Percentiles rank a stretch among this genome's conserved stretches.
Conservation (phyloP, 2,329 filamentous ascomycete genomes). For the Xylaria sp. region DNA sequence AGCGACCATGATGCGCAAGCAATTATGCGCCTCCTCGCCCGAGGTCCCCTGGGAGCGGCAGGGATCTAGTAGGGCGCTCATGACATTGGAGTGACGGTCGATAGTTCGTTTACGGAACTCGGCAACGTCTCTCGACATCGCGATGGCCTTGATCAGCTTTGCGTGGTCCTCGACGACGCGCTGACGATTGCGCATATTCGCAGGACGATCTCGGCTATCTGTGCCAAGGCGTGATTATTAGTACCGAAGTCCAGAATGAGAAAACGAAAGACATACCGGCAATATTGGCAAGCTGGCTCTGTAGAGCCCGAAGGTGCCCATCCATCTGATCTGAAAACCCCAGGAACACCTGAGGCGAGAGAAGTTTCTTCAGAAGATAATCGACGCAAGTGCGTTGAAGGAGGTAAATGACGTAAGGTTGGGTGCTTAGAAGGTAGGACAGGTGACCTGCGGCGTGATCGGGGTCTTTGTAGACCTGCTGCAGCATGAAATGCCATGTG, state of each 20-base stretch:
- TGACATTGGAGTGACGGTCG: slow-evolving; percentile 41
- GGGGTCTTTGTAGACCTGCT: slow-evolving; percentile 41
- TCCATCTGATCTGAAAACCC: slow-evolving; percentile 47
- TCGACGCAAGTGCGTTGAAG: slow-evolving; percentile 48
- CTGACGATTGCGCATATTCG: slow-evolving; percentile 41
- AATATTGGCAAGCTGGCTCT: slow-evolving; percentile 42
- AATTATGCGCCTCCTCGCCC: slow-evolving; percentile 38
- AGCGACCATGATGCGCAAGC: slow-evolving; percentile 42
- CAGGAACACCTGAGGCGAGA: slow-evolving; percentile 47
- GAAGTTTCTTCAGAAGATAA: slow-evolving; percentile 48
- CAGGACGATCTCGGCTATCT: slow-evolving; percentile 27
- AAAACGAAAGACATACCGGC: slow-evolving; percentile 30
- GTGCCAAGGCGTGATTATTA: slow-evolving; percentile 22
- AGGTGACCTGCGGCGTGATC: slow-evolving; percentile 44
- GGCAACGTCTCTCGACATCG: slow-evolving; percentile 21
- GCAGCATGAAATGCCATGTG: slow-evolving; percentile 47
- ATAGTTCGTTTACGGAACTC: slow-evolving; percentile 42
- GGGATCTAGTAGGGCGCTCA: slow-evolving; percentile 45
- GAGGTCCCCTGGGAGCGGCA: slow-evolving; percentile 39
- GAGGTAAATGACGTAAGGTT: slow-evolving; percentile 44
- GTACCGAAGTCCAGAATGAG: slow-evolving; percentile 9
- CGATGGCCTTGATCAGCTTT: slow-evolving; percentile 43
- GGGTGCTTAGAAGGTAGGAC: slow-evolving; percentile 41
- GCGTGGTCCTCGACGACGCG: slow-evolving; percentile 49
- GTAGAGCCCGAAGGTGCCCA: slow-evolving; percentile 45